These are phyloP conservation scores for Cyclostephanos invisitatus DNA, from an alignment of 108 stramenopile species.

Conservation along the genomic window DNA sequence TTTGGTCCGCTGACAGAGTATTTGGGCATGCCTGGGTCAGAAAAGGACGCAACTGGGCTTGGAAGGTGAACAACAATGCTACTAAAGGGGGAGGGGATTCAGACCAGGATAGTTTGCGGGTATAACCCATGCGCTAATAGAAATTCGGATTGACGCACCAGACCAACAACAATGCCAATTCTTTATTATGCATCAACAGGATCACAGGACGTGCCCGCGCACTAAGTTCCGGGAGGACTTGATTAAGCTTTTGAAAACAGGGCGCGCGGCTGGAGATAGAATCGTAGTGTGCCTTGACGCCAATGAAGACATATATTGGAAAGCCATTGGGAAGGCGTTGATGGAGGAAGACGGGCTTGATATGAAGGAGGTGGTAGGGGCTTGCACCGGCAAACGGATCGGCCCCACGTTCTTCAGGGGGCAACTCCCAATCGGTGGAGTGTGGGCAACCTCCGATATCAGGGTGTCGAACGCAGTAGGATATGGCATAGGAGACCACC, in stretches of 20 bases:
- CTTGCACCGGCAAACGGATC: background rate
- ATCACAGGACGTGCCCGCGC: background rate
- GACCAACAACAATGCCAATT: constrained; percentile 15
- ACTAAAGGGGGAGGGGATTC: background rate
- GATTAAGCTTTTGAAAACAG: background rate
- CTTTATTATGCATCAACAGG: background rate
- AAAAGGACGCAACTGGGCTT: background rate
- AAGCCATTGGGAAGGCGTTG: constrained; percentile 3
- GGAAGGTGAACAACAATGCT: background rate
- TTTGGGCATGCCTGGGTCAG: background rate
- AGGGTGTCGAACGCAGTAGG: background rate
- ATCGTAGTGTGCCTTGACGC: constrained; percentile 10
- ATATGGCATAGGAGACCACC: constrained; percentile 20
- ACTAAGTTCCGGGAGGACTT: constrained; percentile 16
- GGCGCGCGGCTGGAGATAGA: constrained; percentile 11
- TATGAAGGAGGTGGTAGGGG: constrained; percentile 12
- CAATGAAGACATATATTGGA: constrained; percentile 20
- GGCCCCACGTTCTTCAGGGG: constrained; percentile 24
- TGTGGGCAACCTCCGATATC: constrained; percentile 18
- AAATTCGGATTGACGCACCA: background rate
- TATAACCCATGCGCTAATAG: constrained; percentile 8
- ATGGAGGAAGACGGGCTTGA: background rate
- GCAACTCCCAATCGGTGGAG: constrained; percentile 9
- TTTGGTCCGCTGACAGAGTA: background rate
- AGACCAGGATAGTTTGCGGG: constrained; percentile 6